Evolutionary conservation across 768 basidiomycete genomes (phyloP), one percentile per base, ranked within the genome.

Genomic region (Candolleomyces efflorescens): DNA sequence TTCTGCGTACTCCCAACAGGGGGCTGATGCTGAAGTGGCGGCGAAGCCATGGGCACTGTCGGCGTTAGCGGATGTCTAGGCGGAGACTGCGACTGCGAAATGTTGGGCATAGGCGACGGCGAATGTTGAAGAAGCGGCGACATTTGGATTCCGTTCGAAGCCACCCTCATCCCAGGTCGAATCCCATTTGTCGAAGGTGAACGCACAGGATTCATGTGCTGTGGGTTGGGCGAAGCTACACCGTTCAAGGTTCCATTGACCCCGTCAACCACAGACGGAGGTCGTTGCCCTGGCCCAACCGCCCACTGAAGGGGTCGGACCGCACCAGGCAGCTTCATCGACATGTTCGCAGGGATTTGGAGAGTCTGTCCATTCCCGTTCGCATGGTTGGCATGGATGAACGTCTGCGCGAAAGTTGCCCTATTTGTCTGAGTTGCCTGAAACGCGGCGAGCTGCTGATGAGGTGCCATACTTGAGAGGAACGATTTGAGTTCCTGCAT

Each of bases 401-500:
- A 32, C 32, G 32, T 57, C 26, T 32, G 39, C 23, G 57, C 43
- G 13, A 64, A 62, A 72, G 69, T 11, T 32, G 32, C 56, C 67
- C 69, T 51, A 69, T 68, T 53, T 43, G 68, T 63, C 51, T 67
- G 58, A 32, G 32, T 11, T 17, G 59, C 49, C 45, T 76, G 77
- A 54, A 74, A 64, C 43, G 68, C 62, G 54, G 73, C 72, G 38
- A 76, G 62, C 45, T 79, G 80, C 58, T 73, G 75, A 17, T 73
- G 75, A 17, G 67, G 70, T 54, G 69, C 65, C 60, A 75, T 65
- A 54, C 67, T 75, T 3, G 78, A 79, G 58, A 85, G 80, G 3
- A 79, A 82, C 9, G 79, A 70, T 69, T 86, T 86, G 43, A 87
- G 63, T 55, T 73, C 78, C 66, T 85, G 83, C 67, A 87, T 72